phyloP scores from a whole-genome alignment of 805 yeast genomes.

The Candida silvatica region DNA sequence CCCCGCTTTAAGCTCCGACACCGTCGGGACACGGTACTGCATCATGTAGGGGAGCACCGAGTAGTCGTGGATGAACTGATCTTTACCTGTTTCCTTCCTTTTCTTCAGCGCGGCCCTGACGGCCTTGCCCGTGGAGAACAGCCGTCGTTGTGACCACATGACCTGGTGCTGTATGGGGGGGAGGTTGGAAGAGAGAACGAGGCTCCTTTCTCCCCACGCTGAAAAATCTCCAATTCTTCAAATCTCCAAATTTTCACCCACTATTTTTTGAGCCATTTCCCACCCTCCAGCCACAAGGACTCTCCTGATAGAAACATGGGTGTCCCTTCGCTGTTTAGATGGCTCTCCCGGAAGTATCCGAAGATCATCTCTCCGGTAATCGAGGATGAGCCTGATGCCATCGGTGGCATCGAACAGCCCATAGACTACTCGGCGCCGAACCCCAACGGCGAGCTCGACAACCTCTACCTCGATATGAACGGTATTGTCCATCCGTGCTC shows the following conservation, averaged over 20 bases:
- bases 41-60: slow-evolving; percentile 22
- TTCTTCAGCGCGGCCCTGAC: background rate
- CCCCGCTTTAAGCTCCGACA: slow-evolving; percentile 12
- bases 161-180: too few species aligned
- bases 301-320: too few species aligned
- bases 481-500: slow-evolving; percentile 99
- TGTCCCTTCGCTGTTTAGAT: slow-evolving; percentile 96
- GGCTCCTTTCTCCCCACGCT: too few species aligned
- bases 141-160: too few species aligned
- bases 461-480: slow-evolving; percentile 92
- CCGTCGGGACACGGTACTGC: slow-evolving; percentile 22
- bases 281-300: too few species aligned
- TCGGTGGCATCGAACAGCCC: slow-evolving; percentile 58
- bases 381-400: slow-evolving; percentile 54
- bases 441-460: slow-evolving; percentile 94
- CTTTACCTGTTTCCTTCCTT: background rate
- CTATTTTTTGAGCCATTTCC: too few species aligned
- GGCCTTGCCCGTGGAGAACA: too few species aligned
- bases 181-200: too few species aligned
- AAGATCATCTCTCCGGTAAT: slow-evolving; percentile 86
- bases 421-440: slow-evolving; percentile 66
- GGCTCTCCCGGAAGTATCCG: slow-evolving; percentile 91
- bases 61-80: slow-evolving; percentile 25
- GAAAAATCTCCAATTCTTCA: too few species aligned
- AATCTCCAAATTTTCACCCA: too few species aligned